phyloP scores from a whole-genome alignment of 768 basidiomycete species.

The Phanerochaete sordida region DNA sequence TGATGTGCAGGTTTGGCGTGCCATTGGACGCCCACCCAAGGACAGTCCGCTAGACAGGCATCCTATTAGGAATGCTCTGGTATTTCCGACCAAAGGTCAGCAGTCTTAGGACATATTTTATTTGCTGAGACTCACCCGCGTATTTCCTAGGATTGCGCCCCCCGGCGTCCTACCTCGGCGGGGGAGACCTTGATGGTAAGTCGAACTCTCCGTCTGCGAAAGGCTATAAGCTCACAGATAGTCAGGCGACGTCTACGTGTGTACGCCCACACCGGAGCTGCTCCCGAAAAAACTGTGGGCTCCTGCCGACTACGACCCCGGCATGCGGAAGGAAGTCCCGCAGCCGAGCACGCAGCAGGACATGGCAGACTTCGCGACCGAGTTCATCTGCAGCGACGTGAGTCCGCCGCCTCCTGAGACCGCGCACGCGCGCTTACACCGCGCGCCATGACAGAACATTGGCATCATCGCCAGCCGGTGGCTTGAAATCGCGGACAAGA shows the following conservation, averaged over 20 bases:
- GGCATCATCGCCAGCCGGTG: slow-evolving; percentile 58
- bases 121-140: neutral
- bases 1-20: slow-evolving; percentile 54
- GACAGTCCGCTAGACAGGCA: slow-evolving; percentile 50
- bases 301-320: slow-evolving; percentile 48
- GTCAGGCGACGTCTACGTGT: slow-evolving; percentile 17
- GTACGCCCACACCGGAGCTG: slow-evolving; percentile 12
- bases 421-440: no score
- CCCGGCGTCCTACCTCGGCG: slow-evolving; percentile 58
- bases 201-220: slow-evolving; percentile 19
- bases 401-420: neutral
- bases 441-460: slow-evolving; percentile 47
- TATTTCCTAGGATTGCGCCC: slow-evolving; percentile 48
- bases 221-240: slow-evolving; percentile 38
- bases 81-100: slow-evolving; percentile 58
- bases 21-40: slow-evolving; percentile 56
- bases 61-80: slow-evolving; percentile 56
- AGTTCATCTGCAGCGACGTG: slow-evolving; percentile 57
- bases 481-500: slow-evolving; percentile 57
- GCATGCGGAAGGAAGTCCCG: slow-evolving; percentile 37
- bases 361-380: slow-evolving; percentile 61
- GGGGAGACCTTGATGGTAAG: slow-evolving; percentile 71
- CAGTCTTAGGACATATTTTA: neutral
- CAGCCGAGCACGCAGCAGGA: slow-evolving; percentile 50
- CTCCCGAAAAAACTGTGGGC: slow-evolving; percentile 17